phyloP scores from a whole-genome alignment of 768 basidiomycete species.

The Boletus huronensis region DNA sequence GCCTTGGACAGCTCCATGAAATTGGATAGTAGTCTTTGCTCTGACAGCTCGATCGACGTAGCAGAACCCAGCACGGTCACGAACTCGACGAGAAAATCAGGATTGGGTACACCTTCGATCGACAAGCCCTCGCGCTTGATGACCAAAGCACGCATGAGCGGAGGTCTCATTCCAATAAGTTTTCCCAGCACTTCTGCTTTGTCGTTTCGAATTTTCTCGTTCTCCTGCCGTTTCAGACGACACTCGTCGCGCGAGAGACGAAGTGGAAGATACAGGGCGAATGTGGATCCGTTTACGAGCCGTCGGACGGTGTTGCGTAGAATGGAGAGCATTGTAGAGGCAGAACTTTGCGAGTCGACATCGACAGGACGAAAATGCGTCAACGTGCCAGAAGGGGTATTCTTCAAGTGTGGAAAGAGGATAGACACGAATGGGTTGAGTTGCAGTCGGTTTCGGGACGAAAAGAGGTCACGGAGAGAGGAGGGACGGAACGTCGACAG shows the following conservation, averaged over 20 bases:
- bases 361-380: conserved; percentile 11
- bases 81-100: conserved; percentile 23
- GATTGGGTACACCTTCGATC: neutral
- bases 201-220: conserved; percentile 64
- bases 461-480: conserved; percentile 48
- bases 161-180: conserved; percentile 52
- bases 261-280: conserved; percentile 46
- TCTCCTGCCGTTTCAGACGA: conserved; percentile 49
- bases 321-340: conserved; percentile 6
- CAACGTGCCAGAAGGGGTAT: conserved; percentile 27
- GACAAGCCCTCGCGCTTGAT: conserved; percentile 1
- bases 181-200: conserved; percentile 65
- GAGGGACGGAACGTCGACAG: conserved; percentile 45
- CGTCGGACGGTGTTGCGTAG: conserved; percentile 8
- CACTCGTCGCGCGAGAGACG: conserved; percentile 68
- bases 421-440: conserved; percentile 51
- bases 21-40: conserved; percentile 9
- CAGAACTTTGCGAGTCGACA: conserved; percentile 1
- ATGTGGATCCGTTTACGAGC: conserved; percentile 10
- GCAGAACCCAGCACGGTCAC: conserved; percentile 15
- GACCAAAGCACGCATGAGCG: conserved; percentile 36
- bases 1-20: conserved; percentile 17
- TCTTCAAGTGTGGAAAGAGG: conserved; percentile 63
- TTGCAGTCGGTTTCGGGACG: conserved; percentile 42
- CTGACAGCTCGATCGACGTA: conserved; percentile 11